Conservation (phyloP, 2,329 filamentous ascomycete genomes). For the Diaporthe citriasiana region DNA sequence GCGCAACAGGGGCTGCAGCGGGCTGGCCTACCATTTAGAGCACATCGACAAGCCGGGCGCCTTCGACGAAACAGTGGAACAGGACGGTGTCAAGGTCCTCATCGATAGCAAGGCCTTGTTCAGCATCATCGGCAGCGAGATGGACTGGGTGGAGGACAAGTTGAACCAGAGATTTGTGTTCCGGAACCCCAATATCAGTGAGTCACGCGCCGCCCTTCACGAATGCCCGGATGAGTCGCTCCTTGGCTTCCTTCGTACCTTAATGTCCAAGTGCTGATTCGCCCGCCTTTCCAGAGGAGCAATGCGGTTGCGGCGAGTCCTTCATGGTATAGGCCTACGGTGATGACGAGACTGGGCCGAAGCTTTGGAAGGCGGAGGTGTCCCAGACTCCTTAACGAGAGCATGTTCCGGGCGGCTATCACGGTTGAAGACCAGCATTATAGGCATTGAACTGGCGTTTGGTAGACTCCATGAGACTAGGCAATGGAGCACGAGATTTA, state of each 20-base stretch:
- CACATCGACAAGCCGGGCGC: slow-evolving; percentile 91
- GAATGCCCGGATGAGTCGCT: background rate
- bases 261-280: background rate
- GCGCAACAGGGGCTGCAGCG: slow-evolving; percentile 93
- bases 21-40: slow-evolving; percentile 92
- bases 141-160: slow-evolving; percentile 99
- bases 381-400: background rate
- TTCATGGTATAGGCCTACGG: slow-evolving; percentile 78
- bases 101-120: slow-evolving; percentile 98
- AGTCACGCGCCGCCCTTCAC: slow-evolving; percentile 58
- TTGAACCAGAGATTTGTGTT: slow-evolving; percentile 94
- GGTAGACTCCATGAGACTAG: background rate
- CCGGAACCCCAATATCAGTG: slow-evolving; percentile 97
- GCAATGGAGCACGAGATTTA: background rate
- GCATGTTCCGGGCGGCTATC: background rate
- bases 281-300: slow-evolving; percentile 76
- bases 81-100: slow-evolving; percentile 95
- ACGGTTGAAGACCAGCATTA: background rate
- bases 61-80: slow-evolving; percentile 94
- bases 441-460: slow-evolving; percentile 37
- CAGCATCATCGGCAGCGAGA: slow-evolving; percentile 98
- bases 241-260: background rate
- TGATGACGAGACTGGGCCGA: background rate
- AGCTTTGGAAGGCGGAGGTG: background rate
- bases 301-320: slow-evolving; percentile 96